A percentile compares a stretch with the other conserved stretches of the same genome.
These are phyloP conservation scores for Chaetomium strumarium DNA, from an alignment of 2,329 filamentous ascomycete genomes.

Conservation along the genomic window DNA sequence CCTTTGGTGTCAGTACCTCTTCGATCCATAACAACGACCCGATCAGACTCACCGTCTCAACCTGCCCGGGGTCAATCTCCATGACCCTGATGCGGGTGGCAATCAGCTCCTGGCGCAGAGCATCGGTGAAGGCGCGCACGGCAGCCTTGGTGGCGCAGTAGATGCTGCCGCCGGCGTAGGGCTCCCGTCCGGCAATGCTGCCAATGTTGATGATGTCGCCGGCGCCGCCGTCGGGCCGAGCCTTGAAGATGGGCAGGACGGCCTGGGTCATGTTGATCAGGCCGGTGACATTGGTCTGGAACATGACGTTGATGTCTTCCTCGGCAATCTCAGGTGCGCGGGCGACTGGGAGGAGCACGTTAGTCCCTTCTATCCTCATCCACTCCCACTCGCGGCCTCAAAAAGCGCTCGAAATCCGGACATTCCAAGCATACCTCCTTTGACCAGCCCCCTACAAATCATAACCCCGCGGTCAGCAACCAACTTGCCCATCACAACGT, in stretches of 20 bases:
- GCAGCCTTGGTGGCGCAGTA: conserved; percentile 94
- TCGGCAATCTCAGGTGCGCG: conserved; percentile 70
- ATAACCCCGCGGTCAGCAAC: background rate
- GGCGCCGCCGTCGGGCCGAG: conserved; percentile 64
- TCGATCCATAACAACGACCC: background rate
- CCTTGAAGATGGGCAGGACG: conserved; percentile 74
- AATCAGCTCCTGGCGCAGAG: conserved; percentile 76
- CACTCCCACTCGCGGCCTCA: background rate
- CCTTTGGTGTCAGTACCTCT: background rate
- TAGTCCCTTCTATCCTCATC: background rate
- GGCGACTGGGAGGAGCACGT: conserved; percentile 3
- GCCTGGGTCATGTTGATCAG: conserved; percentile 96
- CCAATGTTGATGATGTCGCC: conserved; percentile 96
- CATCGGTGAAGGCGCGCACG: conserved; percentile 76
- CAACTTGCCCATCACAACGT: background rate
- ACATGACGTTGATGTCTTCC: conserved; percentile 82
- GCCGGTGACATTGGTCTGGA: conserved; percentile 87
- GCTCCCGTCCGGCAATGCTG: conserved; percentile 82
- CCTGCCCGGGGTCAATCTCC: conserved; percentile 84
- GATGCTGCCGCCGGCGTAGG: conserved; percentile 79
- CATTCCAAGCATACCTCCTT: conserved; percentile 17
- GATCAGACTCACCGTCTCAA: conserved; percentile 62
- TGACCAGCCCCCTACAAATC: conserved; percentile 19
- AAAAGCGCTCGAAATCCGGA: background rate
- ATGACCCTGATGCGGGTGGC: conserved; percentile 76